Evolutionary conservation across 345 rosid species (phyloP).

Genomic region (Eucalyptus cloeziana): DNA sequence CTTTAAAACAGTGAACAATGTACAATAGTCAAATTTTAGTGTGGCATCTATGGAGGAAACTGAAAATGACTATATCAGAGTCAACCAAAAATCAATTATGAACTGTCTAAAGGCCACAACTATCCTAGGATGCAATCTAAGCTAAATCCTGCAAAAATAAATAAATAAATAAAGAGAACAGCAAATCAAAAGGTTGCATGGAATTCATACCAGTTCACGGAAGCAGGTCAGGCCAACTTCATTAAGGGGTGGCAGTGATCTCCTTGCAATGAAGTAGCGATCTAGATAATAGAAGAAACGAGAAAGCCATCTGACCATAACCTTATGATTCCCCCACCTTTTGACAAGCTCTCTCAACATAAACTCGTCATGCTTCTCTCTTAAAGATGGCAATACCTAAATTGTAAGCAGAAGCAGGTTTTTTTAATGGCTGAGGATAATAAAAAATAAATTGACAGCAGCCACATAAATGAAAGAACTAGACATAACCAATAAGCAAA

Average conservation of each 20-base stretch:
- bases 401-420: background rate
- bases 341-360: slow-evolving; percentile 42
- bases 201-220: slow-evolving; percentile 30
- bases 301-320: slow-evolving; percentile 50
- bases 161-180: background rate
- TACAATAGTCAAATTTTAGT: background rate
- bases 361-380: slow-evolving; percentile 44
- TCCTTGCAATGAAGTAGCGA: slow-evolving; percentile 37
- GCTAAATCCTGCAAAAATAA: background rate
- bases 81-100: background rate
- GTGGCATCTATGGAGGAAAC: background rate
- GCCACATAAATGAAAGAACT: background rate
- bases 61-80: background rate
- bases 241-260: slow-evolving; percentile 33
- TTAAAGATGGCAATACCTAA: slow-evolving; percentile 39
- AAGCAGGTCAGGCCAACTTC: slow-evolving; percentile 49
- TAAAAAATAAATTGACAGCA: background rate
- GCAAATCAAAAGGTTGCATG: background rate
- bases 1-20: background rate
- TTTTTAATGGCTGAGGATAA: background rate
- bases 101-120: background rate
- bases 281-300: slow-evolving; percentile 46
- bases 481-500: background rate
- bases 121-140: background rate
- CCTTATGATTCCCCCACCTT: slow-evolving; percentile 52